A percentile compares a stretch with the other conserved stretches of the same genome.
phyloP scores from a whole-genome alignment of 1,139 yeast species.

The Scheffersomyces lignicola region DNA sequence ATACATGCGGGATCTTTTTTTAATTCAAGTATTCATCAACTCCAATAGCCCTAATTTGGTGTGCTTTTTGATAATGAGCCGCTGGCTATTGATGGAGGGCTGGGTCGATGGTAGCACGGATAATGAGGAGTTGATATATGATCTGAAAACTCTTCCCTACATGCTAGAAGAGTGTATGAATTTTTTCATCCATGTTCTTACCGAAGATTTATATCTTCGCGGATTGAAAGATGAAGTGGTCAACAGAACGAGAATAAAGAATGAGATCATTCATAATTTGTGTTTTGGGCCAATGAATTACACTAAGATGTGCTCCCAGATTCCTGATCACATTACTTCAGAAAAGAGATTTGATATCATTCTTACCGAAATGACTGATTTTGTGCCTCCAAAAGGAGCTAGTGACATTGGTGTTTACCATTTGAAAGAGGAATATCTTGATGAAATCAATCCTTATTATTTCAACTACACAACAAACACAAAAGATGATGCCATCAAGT shows the following conservation, averaged over 20 bases:
- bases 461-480: constrained; percentile 75
- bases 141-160: constrained; percentile 46
- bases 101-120: constrained; percentile 25
- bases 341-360: constrained; percentile 76
- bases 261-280: constrained; percentile 76
- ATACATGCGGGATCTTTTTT: constrained; percentile 70
- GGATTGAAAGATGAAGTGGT: constrained; percentile 53
- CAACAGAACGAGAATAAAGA: constrained; percentile 51
- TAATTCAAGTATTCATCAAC: constrained; percentile 67
- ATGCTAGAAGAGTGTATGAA: constrained; percentile 82
- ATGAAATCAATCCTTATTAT: constrained; percentile 75
- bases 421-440: constrained; percentile 57
- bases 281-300: constrained; percentile 74
- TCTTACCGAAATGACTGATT: constrained; percentile 59
- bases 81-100: constrained; percentile 70
- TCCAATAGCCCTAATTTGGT: constrained; percentile 58
- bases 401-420: constrained; percentile 70
- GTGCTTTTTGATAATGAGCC: constrained; percentile 57
- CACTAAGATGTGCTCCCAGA: constrained; percentile 63
- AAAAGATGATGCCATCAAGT: constrained; percentile 72
- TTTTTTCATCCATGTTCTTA: constrained; percentile 65
- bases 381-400: constrained; percentile 61
- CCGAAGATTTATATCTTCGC: constrained; percentile 64
- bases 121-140: constrained; percentile 23
- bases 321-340: constrained; percentile 73